Evolutionary conservation across 1,284 basidiomycete genomes (phyloP).

Genomic region (Chalciporus sp.): DNA sequence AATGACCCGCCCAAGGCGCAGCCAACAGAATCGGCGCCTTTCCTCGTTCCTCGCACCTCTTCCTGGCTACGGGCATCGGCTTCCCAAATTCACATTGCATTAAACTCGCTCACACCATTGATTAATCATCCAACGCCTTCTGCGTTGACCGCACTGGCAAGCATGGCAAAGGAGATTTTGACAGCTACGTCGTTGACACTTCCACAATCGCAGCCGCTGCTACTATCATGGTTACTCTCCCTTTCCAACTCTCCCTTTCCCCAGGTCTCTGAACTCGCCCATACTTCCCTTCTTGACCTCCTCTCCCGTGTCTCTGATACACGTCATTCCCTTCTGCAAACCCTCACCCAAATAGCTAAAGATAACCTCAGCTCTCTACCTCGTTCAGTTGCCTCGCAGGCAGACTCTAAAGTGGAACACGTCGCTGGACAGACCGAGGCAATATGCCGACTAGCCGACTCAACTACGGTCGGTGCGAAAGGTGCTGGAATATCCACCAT

Average conservation of each 20-base stretch:
- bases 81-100: slow-evolving; percentile 69
- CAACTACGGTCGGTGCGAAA: slow-evolving; percentile 21
- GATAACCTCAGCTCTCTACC: slow-evolving; percentile 77
- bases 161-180: slow-evolving; percentile 59
- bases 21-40: slow-evolving; percentile 35
- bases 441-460: slow-evolving; percentile 55
- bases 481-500: slow-evolving; percentile 41
- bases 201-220: slow-evolving; percentile 61
- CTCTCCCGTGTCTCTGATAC: slow-evolving; percentile 45
- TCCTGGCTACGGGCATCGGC: slow-evolving; percentile 66
- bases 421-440: slow-evolving; percentile 68
- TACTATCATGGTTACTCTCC: slow-evolving; percentile 67
- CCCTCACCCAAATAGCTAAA: slow-evolving; percentile 54
- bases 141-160: slow-evolving; percentile 59
- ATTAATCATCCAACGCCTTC: slow-evolving; percentile 65
- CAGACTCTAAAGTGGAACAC: slow-evolving; percentile 74
- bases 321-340: slow-evolving; percentile 51
- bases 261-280: slow-evolving; percentile 40
- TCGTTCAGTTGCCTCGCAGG: slow-evolving; percentile 66
- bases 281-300: slow-evolving; percentile 47
- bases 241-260: slow-evolving; percentile 37
- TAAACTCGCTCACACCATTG: slow-evolving; percentile 61
- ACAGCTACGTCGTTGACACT: slow-evolving; percentile 58
- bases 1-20: slow-evolving; percentile 20
- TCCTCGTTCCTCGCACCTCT: slow-evolving; percentile 50